A percentile compares a stretch with the other conserved stretches of the same genome.
These are phyloP conservation scores for Penicillium sp. DNA, from an alignment of 2,329 filamentous ascomycete species.

Conservation along the genomic window DNA sequence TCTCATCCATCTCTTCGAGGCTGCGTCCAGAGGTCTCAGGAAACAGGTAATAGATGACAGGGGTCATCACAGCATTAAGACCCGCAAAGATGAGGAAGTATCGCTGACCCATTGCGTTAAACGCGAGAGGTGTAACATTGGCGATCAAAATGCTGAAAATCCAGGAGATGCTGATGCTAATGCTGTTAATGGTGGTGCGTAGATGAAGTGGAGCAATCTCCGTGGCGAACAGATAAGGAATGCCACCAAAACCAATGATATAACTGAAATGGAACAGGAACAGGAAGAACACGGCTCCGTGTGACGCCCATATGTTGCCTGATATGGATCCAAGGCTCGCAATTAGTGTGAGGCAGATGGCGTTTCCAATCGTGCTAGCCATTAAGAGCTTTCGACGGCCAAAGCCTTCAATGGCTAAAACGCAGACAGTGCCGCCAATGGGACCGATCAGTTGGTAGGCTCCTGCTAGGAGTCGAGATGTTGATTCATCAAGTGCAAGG, in stretches of 20 bases:
- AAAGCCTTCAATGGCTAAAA: constrained; percentile 16
- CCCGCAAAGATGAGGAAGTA: constrained; percentile 20
- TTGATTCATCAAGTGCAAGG: constrained; percentile 16
- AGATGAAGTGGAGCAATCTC: constrained; percentile 21
- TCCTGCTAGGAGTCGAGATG: constrained; percentile 17
- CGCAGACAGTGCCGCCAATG: constrained; percentile 16
- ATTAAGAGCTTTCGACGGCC: constrained; percentile 19
- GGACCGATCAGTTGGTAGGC: constrained; percentile 21
- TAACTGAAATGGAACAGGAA: constrained; percentile 24
- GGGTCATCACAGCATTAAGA: constrained; percentile 18
- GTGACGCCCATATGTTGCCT: constrained; percentile 12
- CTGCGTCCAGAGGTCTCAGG: constrained; percentile 22
- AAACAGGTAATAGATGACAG: constrained; percentile 17
- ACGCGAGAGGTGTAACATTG: constrained; percentile 21
- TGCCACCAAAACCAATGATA: constrained; percentile 21
- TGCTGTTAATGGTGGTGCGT: constrained; percentile 22
- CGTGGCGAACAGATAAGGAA: constrained; percentile 22
- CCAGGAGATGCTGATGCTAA: constrained; percentile 23
- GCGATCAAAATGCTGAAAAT: constrained; percentile 19
- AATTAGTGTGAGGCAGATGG: constrained; percentile 15
- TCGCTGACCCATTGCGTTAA: constrained; percentile 17
- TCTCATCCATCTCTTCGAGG: constrained; percentile 22
- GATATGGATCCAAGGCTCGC: constrained; percentile 16
- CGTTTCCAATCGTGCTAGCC: constrained; percentile 17
- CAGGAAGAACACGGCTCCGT: constrained; percentile 20